Conservation (phyloP, 2,329 filamentous ascomycete species). For the Nemania diffusa region DNA sequence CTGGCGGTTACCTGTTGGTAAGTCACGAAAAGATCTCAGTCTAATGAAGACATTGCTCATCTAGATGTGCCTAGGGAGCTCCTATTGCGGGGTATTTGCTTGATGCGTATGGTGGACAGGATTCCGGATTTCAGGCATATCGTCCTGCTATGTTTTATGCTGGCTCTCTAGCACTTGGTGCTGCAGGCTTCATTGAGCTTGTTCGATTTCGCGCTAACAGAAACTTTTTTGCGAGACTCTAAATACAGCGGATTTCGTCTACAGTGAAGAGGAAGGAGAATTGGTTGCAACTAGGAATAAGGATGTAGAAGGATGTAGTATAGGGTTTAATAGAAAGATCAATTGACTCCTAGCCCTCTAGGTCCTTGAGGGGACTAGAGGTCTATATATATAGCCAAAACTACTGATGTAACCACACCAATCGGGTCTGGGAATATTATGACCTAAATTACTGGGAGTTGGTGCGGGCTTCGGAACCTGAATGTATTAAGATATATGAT, state of each 20-base stretch:
- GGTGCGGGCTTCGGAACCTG: no score
- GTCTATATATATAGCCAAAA: no score
- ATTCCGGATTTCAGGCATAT: constrained; percentile 62
- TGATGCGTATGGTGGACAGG: constrained; percentile 56
- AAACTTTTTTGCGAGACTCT: constrained; percentile 52
- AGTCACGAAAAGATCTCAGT: constrained; percentile 13
- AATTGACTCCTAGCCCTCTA: no score
- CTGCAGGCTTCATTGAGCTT: constrained; percentile 55
- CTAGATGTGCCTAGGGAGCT: constrained; percentile 46
- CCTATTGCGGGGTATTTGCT: constrained; percentile 71
- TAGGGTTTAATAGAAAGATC: no score
- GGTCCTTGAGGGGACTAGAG: no score
- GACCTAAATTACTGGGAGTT: no score
- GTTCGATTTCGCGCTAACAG: constrained; percentile 57
- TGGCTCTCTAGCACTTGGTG: constrained; percentile 61
- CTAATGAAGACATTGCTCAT: constrained; percentile 2
- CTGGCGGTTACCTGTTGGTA: constrained; percentile 69
- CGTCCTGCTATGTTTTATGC: constrained; percentile 72
- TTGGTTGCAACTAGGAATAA: no score
- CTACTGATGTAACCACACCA: no score
- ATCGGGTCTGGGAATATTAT: no score
- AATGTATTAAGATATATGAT: no score
- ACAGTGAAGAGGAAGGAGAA: no score
- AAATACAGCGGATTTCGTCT: neutral
- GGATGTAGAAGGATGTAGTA: no score